Evolutionary conservation across 768 basidiomycete genomes (phyloP).

Genomic region (Auricularia sp.): DNA sequence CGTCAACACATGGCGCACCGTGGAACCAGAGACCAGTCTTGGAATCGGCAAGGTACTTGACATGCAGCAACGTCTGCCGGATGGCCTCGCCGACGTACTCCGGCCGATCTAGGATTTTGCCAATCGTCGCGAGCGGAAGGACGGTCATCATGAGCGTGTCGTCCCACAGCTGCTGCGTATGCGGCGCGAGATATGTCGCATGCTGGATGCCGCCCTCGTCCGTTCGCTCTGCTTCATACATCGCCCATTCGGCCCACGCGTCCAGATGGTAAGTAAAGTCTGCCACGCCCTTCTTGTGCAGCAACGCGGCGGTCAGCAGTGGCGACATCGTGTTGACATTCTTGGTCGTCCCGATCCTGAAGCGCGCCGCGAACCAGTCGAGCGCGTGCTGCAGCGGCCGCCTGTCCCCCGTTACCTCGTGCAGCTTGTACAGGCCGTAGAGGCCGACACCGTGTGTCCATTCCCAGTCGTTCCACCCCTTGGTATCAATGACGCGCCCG

Average conservation of each 20-base stretch:
- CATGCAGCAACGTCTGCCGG: conserved; percentile 40
- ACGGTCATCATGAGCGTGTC: conserved; percentile 53
- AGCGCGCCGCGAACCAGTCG: conserved; percentile 41
- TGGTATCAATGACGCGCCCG: conserved; percentile 46
- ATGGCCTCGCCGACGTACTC: conserved; percentile 47
- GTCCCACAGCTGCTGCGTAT: conserved; percentile 44
- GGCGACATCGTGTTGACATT: conserved; percentile 53
- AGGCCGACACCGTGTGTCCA: conserved; percentile 38
- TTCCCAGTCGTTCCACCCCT: conserved; percentile 53
- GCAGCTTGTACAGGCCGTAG: conserved; percentile 32
- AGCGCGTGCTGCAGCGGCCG: conserved; percentile 31
- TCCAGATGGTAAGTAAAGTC: conserved; percentile 32
- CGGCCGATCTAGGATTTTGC: conserved; percentile 38
- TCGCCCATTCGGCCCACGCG: conserved; percentile 44
- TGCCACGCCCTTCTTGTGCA: conserved; percentile 28
- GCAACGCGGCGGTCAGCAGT: conserved; percentile 34
- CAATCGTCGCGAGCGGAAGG: conserved; percentile 47
- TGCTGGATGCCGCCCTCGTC: conserved; percentile 40
- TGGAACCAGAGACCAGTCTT: conserved; percentile 41
- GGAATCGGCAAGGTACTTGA: conserved; percentile 37
- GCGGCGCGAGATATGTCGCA: conserved; percentile 33
- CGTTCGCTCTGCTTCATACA: conserved; percentile 37
- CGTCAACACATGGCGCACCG: conserved; percentile 19
- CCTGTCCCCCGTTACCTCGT: conserved; percentile 31
- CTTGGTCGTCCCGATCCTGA: conserved; percentile 43